A percentile compares a stretch with the other conserved stretches of the same genome.
Evolutionary conservation across 1,284 basidiomycete species (phyloP).

Genomic region (Tetrapyrgos nigripes): DNA sequence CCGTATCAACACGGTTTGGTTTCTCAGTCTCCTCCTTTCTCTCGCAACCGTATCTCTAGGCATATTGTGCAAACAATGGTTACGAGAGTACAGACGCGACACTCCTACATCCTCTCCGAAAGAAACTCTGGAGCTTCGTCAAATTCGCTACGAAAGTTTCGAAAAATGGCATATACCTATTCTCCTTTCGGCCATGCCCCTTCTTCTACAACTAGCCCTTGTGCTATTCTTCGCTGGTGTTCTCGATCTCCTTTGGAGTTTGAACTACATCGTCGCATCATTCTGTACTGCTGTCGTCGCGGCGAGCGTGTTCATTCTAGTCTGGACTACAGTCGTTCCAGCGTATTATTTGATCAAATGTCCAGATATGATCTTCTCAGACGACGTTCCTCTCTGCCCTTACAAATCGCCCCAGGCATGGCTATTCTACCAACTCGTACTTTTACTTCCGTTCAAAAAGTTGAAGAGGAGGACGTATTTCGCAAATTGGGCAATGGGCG

Average conservation of each 20-base stretch:
- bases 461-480: conserved; percentile 1
- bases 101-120: conserved; percentile 19
- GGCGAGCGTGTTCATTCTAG: conserved; percentile 6
- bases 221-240: conserved; percentile 36
- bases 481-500: conserved; percentile 13
- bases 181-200: conserved; percentile 32
- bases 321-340: conserved; percentile 10
- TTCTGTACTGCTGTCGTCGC: conserved; percentile 9
- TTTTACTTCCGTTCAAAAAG: neutral
- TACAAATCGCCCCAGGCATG: conserved; percentile 18
- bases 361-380: neutral
- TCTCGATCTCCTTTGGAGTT: conserved; percentile 22
- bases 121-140: conserved; percentile 25
- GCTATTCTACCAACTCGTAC: conserved; percentile 9
- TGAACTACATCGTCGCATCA: conserved; percentile 6
- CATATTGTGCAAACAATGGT: conserved; percentile 30
- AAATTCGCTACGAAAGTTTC: conserved; percentile 32
- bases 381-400: conserved; percentile 14
- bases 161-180: conserved; percentile 32
- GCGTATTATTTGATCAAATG: conserved; percentile 9
- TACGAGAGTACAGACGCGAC: conserved; percentile 24
- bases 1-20: conserved; percentile 31
- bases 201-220: conserved; percentile 34
- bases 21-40: conserved; percentile 27
- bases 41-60: conserved; percentile 26